Evolutionary conservation across 768 basidiomycete species (phyloP).

Genomic region (Calocera viscosa): DNA sequence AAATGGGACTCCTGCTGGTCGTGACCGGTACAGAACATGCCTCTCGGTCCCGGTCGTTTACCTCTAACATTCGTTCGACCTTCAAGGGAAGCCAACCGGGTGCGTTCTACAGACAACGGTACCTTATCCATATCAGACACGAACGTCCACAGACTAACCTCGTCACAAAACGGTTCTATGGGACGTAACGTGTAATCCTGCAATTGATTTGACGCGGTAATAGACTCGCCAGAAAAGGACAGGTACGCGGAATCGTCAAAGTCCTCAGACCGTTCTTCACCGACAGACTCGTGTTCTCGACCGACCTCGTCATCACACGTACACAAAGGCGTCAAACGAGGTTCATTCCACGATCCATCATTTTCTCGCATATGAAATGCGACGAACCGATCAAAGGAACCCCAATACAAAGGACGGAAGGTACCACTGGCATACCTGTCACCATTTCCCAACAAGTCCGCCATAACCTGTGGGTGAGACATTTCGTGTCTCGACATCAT

Average conservation of each 20-base stretch:
- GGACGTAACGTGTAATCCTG: constrained; percentile 23
- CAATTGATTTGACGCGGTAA: constrained; percentile 18
- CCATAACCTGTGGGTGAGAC: constrained; percentile 30
- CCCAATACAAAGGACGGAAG: constrained; percentile 31
- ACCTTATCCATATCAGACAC: constrained; percentile 21
- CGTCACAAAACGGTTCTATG: constrained; percentile 2
- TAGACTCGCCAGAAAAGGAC: not conserved
- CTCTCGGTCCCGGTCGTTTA: not conserved
- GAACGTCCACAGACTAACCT: constrained; percentile 26
- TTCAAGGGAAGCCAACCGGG: not conserved
- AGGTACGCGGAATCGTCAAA: not conserved
- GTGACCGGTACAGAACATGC: constrained; percentile 17
- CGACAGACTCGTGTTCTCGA: constrained; percentile 19
- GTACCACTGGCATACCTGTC: constrained; percentile 32
- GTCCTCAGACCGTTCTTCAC: constrained; percentile 15
- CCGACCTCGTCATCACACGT: constrained; percentile 19
- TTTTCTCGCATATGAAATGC: constrained; percentile 11
- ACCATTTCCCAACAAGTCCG: constrained; percentile 27
- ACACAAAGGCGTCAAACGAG: not conserved
- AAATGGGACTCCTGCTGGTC: constrained; percentile 19
- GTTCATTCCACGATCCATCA: not conserved
- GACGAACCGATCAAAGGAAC: constrained; percentile 24
- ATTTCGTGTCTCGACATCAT: constrained; percentile 34
- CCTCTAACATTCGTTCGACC: not conserved
- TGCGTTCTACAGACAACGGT: not conserved